Conservation (phyloP, 495 filamentous ascomycete species). For the Delitschia confertaspora region DNA sequence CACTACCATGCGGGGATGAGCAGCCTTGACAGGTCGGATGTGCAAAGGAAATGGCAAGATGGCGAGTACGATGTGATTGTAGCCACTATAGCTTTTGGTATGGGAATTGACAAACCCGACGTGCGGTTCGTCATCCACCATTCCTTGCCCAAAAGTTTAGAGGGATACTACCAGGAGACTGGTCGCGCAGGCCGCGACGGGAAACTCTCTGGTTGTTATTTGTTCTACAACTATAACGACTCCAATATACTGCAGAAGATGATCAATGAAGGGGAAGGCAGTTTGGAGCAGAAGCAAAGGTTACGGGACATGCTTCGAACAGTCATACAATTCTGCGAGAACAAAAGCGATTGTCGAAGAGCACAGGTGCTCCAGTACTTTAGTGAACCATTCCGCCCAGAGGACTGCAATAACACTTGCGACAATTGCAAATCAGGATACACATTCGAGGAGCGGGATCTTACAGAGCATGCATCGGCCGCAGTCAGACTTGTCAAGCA, state of each 20-base stretch:
- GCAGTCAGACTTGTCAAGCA: constrained; percentile 58
- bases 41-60: constrained; percentile 75
- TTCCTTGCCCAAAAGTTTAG: constrained; percentile 84
- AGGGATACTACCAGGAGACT: constrained; percentile 97
- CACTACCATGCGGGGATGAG: constrained; percentile 82
- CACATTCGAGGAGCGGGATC: constrained; percentile 61
- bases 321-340: constrained; percentile 81
- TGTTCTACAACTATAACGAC: constrained; percentile 79
- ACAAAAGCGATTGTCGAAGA: constrained; percentile 72
- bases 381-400: constrained; percentile 64
- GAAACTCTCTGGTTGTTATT: constrained; percentile 73
- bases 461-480: constrained; percentile 60
- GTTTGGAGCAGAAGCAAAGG: constrained; percentile 64
- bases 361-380: constrained; percentile 89
- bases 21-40: constrained; percentile 48
- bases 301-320: constrained; percentile 76
- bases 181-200: constrained; percentile 91
- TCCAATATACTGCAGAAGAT: constrained; percentile 54
- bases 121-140: constrained; percentile 94
- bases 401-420: constrained; percentile 64
- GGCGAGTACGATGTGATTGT: constrained; percentile 80
- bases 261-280: constrained; percentile 71
- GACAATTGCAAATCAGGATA: constrained; percentile 74
- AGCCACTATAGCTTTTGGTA: constrained; percentile 97
- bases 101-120: constrained; percentile 97